Evolutionary conservation across 306 rosid species (phyloP).

Genomic region (Trichosanthes truncata): DNA sequence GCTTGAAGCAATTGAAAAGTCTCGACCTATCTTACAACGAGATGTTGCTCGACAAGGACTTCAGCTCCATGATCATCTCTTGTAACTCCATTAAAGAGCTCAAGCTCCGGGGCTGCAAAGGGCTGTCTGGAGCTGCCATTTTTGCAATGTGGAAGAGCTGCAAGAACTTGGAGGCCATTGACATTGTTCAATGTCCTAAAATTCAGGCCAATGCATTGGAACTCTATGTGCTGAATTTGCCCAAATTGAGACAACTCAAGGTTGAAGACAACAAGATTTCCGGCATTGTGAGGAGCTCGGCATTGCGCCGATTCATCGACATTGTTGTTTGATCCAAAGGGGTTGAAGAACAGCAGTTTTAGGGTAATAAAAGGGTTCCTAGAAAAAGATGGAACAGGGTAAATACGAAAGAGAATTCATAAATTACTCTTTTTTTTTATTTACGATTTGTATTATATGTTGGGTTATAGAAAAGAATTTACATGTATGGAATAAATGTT

Average conservation of each 20-base stretch:
- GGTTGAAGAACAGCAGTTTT: background rate
- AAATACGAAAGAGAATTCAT: background rate
- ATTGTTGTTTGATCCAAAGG: slow-evolving; percentile 23
- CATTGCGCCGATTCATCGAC: slow-evolving; percentile 42
- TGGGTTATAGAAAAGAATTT: background rate
- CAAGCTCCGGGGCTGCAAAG: slow-evolving; percentile 64
- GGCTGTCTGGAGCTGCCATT: slow-evolving; percentile 35
- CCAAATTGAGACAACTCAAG: slow-evolving; percentile 37
- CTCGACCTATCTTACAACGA: slow-evolving; percentile 75
- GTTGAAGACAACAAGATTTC: slow-evolving; percentile 69
- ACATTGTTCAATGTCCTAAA: slow-evolving; percentile 49
- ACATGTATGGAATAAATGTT: background rate
- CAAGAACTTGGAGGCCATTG: slow-evolving; percentile 47
- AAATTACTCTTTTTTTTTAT: background rate
- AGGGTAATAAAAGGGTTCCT: background rate
- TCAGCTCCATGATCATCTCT: slow-evolving; percentile 56
- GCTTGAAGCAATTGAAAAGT: slow-evolving; percentile 48
- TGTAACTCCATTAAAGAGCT: slow-evolving; percentile 47
- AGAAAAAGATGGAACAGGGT: background rate
- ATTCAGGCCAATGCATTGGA: slow-evolving; percentile 43
- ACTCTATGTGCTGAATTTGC: slow-evolving; percentile 32
- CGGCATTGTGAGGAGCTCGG: slow-evolving; percentile 37
- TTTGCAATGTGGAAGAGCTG: slow-evolving; percentile 44
- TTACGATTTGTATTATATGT: background rate
- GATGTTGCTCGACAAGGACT: slow-evolving; percentile 61